A percentile compares a stretch with the other conserved stretches of the same genome.
Evolutionary conservation across 129 eudicot genomes (phyloP).

Genomic region (Saposhnikovia divaricata): DNA sequence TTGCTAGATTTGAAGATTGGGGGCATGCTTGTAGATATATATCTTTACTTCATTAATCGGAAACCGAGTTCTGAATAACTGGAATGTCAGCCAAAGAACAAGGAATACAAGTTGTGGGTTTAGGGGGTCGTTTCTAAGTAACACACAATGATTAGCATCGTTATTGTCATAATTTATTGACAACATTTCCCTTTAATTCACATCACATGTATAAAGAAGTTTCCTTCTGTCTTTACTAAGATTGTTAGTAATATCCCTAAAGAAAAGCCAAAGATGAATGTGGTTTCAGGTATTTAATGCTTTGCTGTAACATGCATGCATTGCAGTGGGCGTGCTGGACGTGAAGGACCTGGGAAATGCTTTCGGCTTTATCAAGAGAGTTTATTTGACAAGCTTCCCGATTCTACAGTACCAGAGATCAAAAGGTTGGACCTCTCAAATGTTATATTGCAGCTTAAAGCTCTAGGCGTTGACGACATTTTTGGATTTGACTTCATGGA

Average conservation of each 20-base stretch:
- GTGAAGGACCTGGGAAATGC: slow-evolving; percentile 98
- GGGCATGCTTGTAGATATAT: too few species aligned
- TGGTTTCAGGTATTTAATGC: slow-evolving; percentile 4
- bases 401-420: slow-evolving; percentile 85
- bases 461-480: slow-evolving; percentile 83
- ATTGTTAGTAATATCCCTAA: background rate
- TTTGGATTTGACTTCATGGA: slow-evolving; percentile 92
- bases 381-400: slow-evolving; percentile 62
- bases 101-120: background rate
- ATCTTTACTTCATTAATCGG: too few species aligned
- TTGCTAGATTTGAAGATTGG: too few species aligned
- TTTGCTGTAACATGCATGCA: background rate
- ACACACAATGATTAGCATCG: background rate
- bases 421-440: slow-evolving; percentile 82
- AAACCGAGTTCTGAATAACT: background rate
- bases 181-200: background rate
- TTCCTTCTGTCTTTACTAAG: background rate
- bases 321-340: slow-evolving; percentile 97
- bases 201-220: background rate
- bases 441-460: slow-evolving; percentile 87
- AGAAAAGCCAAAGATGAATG: background rate
- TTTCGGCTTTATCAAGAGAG: slow-evolving; percentile 85
- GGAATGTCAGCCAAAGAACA: background rate
- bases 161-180: background rate
- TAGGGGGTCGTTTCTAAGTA: background rate